phyloP scores from a whole-genome alignment of 176 grass and related monocot genomes.

The Cenchrus fungigraminus region DNA sequence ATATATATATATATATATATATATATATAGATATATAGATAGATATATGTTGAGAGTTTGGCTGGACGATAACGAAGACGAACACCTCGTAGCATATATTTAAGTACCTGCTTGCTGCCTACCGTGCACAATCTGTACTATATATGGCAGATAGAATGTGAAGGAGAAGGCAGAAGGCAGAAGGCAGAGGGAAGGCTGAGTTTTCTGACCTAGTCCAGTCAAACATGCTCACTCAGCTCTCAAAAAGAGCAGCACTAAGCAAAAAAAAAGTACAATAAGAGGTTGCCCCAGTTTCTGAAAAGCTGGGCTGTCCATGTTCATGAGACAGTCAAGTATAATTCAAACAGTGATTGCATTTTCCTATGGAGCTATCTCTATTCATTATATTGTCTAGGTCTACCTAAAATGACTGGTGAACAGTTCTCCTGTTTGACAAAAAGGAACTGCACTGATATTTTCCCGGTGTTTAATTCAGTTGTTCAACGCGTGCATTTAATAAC shows the following conservation, averaged over 20 bases:
- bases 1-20: background rate
- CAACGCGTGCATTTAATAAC: constrained; percentile 42
- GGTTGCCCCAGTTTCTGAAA: constrained; percentile 38
- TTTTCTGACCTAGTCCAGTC: constrained; percentile 79
- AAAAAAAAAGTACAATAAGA: constrained; percentile 29
- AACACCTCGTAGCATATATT: constrained; percentile 33
- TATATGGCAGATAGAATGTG: constrained; percentile 53
- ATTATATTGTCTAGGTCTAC: constrained; percentile 45
- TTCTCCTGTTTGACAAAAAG: constrained; percentile 45
- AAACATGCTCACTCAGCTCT: constrained; percentile 64
- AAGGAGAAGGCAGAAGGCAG: background rate
- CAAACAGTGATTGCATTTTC: constrained; percentile 21
- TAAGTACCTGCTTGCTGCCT: constrained; percentile 42
- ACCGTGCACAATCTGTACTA: constrained; percentile 34
- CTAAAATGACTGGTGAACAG: constrained; percentile 26
- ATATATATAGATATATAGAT: background rate
- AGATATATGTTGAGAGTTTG: constrained; percentile 25
- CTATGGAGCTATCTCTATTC: background rate
- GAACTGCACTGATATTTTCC: constrained; percentile 8
- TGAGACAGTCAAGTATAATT: constrained; percentile 38
- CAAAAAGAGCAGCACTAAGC: constrained; percentile 42
- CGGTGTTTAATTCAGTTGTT: constrained; percentile 38
- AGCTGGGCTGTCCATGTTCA: constrained; percentile 28
- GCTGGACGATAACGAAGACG: constrained; percentile 26
- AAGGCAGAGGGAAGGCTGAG: constrained; percentile 31